These are phyloP conservation scores for Rhododendron williamsianum DNA, from an alignment of 148 eudicot species.

Conservation along the genomic window DNA sequence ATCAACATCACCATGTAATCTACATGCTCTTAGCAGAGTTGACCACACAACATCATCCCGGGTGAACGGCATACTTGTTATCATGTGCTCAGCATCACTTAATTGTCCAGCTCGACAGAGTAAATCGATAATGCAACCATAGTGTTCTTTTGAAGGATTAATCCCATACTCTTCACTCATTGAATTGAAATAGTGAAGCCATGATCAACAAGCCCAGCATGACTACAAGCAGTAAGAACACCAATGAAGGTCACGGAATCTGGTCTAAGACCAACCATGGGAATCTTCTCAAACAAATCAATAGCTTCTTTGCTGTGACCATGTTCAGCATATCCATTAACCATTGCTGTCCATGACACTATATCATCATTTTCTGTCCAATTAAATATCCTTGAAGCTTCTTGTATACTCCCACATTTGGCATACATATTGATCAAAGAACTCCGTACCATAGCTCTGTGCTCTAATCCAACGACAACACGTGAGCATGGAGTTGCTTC, in stretches of 20 bases:
- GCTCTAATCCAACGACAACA: conserved; percentile 24
- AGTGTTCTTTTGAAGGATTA: conserved; percentile 66
- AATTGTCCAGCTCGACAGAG: conserved; percentile 78
- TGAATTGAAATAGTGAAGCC: conserved; percentile 56
- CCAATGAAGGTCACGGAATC: conserved; percentile 84
- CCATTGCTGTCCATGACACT: conserved; percentile 91
- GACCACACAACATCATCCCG: conserved; percentile 87
- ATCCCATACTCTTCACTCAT: conserved; percentile 50
- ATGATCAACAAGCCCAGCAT: conserved; percentile 73
- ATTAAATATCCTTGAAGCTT: conserved; percentile 53
- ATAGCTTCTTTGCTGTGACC: conserved; percentile 71
- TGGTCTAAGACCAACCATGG: conserved; percentile 50
- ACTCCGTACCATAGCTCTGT: conserved; percentile 42
- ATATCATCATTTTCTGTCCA: conserved; percentile 37
- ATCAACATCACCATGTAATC: conserved; percentile 61
- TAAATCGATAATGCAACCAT: conserved; percentile 91
- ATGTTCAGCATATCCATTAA: conserved; percentile 88
- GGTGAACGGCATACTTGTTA: conserved; percentile 54
- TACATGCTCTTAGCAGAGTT: conserved; percentile 69
- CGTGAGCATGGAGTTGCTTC: conserved; percentile 72
- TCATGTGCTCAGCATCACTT: conserved; percentile 73
- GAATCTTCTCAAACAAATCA: conserved; percentile 54
- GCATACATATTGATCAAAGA: conserved; percentile 80
- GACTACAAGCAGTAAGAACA: conserved; percentile 85
- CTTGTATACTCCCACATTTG: conserved; percentile 74